phyloP scores from a whole-genome alignment of 164 flowering plant genomes.

The Magnolia kwangsiensis region DNA sequence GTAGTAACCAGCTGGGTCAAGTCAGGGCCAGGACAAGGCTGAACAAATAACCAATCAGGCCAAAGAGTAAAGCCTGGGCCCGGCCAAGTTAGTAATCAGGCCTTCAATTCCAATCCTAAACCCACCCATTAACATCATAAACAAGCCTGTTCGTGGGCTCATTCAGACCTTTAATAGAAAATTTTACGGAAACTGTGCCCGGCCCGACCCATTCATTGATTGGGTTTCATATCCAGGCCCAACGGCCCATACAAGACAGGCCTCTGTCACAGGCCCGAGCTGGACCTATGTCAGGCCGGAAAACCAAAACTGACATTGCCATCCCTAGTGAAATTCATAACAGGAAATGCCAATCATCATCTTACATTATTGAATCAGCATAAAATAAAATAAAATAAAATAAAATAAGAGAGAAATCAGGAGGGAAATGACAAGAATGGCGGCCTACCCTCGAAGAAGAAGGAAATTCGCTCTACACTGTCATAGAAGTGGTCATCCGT shows the following conservation, averaged over 20 bases:
- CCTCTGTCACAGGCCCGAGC: background rate
- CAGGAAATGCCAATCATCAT: background rate
- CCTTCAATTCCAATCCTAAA: no score
- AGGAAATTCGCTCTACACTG: constrained; percentile 88
- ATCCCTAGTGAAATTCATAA: background rate
- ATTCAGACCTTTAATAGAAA: background rate
- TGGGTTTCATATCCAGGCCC: no score
- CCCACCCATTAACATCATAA: no score
- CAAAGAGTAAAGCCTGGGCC: no score
- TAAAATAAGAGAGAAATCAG: background rate
- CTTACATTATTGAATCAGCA: background rate
- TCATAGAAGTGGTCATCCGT: constrained; percentile 82
- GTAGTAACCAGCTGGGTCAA: no score
- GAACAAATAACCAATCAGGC: no score
- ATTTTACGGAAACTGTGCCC: background rate
- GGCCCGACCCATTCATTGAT: background rate
- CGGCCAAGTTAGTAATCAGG: no score
- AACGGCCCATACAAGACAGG: background rate
- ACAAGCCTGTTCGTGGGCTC: no score
- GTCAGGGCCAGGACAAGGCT: no score
- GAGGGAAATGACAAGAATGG: background rate
- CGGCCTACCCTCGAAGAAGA: constrained; percentile 84
- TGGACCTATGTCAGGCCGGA: background rate
- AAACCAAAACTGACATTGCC: background rate
- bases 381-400: no score